Percentiles rank a stretch among this genome's conserved stretches.
Evolutionary conservation across 1,139 yeast species (phyloP).

Genomic region (Taphrina flavorubra): DNA sequence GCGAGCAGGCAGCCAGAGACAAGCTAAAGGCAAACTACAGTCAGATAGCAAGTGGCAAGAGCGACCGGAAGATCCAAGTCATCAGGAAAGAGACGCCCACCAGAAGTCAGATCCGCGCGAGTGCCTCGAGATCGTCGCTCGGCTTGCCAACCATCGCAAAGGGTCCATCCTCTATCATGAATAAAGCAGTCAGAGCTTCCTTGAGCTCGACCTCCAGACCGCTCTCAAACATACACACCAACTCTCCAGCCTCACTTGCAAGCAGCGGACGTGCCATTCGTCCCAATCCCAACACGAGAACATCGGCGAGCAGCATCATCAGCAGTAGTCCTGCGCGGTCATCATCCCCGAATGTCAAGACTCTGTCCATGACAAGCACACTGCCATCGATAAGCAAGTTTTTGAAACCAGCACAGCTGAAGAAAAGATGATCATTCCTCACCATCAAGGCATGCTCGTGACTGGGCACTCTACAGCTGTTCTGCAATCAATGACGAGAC

Average conservation of each 20-base stretch:
- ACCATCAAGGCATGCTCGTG: neutral
- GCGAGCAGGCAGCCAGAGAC: constrained; percentile 24
- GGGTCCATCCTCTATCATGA: constrained; percentile 22
- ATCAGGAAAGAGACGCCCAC: constrained; percentile 23
- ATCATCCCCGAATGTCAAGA: neutral
- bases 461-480: too few relatives aligned
- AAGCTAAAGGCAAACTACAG: constrained; percentile 24
- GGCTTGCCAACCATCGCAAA: neutral
- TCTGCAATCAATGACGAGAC: too few relatives aligned
- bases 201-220: constrained; percentile 2
- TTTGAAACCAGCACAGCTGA: constrained; percentile 1
- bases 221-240: neutral
- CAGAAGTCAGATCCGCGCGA: constrained; percentile 6
- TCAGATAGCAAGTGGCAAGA: constrained; percentile 30
- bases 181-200: constrained; percentile 24
- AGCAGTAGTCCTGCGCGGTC: neutral
- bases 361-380: neutral
- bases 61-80: constrained; percentile 23
- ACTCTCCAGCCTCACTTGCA: neutral
- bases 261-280: constrained; percentile 1
- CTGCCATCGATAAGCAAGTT: constrained; percentile 10
- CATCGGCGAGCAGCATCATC: neutral
- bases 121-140: neutral
- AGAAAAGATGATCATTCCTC: neutral
- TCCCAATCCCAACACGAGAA: constrained; percentile 17